phyloP scores from a whole-genome alignment of 441 rosid species.

The Oxalis stricta region DNA sequence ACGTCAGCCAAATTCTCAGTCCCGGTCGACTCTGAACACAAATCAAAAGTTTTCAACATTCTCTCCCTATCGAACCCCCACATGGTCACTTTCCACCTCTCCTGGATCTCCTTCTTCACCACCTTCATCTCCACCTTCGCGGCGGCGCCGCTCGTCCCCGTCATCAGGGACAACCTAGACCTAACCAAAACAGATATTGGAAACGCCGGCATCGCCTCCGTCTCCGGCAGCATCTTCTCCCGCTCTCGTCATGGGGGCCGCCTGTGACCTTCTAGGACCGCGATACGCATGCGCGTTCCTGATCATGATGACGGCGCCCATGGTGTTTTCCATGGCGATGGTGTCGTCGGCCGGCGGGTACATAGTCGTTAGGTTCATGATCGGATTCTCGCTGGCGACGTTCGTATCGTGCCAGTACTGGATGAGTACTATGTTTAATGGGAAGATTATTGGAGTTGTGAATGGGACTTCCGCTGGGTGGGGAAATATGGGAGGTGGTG shows the following conservation, averaged over 20 bases:
- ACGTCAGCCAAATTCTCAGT: slow-evolving; percentile 40
- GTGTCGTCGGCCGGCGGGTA: slow-evolving; percentile 50
- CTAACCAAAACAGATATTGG: slow-evolving; percentile 49
- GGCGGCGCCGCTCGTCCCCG: slow-evolving; percentile 79
- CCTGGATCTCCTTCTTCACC: slow-evolving; percentile 77
- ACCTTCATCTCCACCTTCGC: slow-evolving; percentile 74
- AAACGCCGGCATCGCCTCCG: slow-evolving; percentile 83
- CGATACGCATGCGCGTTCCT: slow-evolving; percentile 72
- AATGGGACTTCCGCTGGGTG: slow-evolving; percentile 88
- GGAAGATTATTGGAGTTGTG: slow-evolving; percentile 65
- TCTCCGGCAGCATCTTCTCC: slow-evolving; percentile 74
- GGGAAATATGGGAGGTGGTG: slow-evolving; percentile 93
- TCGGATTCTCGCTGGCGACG: slow-evolving; percentile 77
- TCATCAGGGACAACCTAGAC: slow-evolving; percentile 60
- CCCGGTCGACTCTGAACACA: slow-evolving; percentile 73
- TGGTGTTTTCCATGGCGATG: slow-evolving; percentile 70
- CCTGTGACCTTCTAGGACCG: slow-evolving; percentile 67
- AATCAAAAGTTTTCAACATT: slow-evolving; percentile 56
- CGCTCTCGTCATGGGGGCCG: slow-evolving; percentile 74
- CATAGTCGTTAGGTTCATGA: slow-evolving; percentile 67
- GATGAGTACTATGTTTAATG: slow-evolving; percentile 92
- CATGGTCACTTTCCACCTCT: slow-evolving; percentile 67
- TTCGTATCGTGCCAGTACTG: slow-evolving; percentile 84
- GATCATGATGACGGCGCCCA: slow-evolving; percentile 62
- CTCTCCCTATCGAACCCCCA: slow-evolving; percentile 62